phyloP scores from a whole-genome alignment of 768 basidiomycete genomes.

The Trametes coccinea region DNA sequence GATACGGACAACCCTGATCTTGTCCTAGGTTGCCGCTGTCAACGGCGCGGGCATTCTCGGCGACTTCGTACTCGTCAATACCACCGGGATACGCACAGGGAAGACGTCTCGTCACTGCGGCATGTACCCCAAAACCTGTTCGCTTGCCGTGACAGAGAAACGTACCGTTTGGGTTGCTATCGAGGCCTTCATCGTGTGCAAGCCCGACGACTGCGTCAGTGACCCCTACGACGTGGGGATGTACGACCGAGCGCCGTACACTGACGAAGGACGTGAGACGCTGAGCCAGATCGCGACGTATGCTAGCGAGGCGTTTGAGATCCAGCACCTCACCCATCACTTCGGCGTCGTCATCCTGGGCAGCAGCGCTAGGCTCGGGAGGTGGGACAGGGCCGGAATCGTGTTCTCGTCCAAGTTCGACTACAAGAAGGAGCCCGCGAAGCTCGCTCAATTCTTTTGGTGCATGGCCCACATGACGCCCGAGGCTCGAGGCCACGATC shows the following conservation, averaged over 20 bases:
- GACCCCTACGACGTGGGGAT: neutral
- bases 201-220: neutral
- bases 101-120: neutral
- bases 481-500: conserved; percentile 1
- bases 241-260: neutral
- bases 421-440: neutral
- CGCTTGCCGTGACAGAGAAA: neutral
- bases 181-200: neutral
- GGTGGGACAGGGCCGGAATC: neutral
- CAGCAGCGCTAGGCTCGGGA: neutral
- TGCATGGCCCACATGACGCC: neutral
- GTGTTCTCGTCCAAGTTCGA: neutral
- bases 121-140: neutral
- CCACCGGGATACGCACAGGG: too few species aligned
- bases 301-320: neutral
- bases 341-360: conserved; percentile 5
- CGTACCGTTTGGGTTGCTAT: neutral
- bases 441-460: conserved; percentile 7
- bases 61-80: too few species aligned
- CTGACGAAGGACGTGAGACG: neutral
- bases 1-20: too few species aligned
- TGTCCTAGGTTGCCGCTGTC: too few species aligned
- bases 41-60: too few species aligned
- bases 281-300: conserved; percentile 3
- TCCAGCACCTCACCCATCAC: conserved; percentile 8